These are phyloP conservation scores for Hymenoscyphus fraxineus DNA, from an alignment of 2,329 filamentous ascomycete genomes.

Conservation along the genomic window DNA sequence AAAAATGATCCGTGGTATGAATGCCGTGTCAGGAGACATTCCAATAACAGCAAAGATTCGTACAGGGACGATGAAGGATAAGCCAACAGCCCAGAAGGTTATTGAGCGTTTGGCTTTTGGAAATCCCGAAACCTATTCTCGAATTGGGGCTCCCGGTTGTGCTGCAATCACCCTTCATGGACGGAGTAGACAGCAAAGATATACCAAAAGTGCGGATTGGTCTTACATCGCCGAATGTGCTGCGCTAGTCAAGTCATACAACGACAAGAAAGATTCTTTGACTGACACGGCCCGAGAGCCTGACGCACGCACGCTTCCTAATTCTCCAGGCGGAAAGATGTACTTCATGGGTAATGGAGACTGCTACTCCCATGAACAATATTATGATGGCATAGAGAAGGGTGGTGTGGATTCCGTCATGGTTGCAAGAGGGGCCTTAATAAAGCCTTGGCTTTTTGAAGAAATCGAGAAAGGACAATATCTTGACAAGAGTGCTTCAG, in stretches of 20 bases:
- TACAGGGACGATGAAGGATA: constrained; percentile 78
- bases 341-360: constrained; percentile 97
- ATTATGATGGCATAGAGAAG: constrained; percentile 71
- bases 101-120: constrained; percentile 82
- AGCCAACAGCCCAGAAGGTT: constrained; percentile 75
- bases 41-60: constrained; percentile 94
- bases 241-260: constrained; percentile 76
- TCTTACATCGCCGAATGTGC: constrained; percentile 88
- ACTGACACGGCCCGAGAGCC: constrained; percentile 75
- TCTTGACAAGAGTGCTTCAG: constrained; percentile 86
- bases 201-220: constrained; percentile 92
- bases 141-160: constrained; percentile 74
- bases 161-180: constrained; percentile 96
- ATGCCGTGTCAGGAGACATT: constrained; percentile 81
- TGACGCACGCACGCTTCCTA: constrained; percentile 69
- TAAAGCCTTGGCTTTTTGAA: constrained; percentile 98
- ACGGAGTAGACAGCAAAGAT: constrained; percentile 88
- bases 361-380: constrained; percentile 89
- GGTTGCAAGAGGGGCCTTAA: constrained; percentile 91
- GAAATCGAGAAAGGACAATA: constrained; percentile 91
- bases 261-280: constrained; percentile 60
- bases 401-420: constrained; percentile 89
- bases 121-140: constrained; percentile 64
- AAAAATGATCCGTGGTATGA: constrained; percentile 95
- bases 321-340: constrained; percentile 62